Percentiles rank a stretch among this genome's conserved stretches.
These are phyloP conservation scores for Exophiala alcalophila DNA, from an alignment of 2,329 filamentous ascomycete genomes.

Conservation along the genomic window DNA sequence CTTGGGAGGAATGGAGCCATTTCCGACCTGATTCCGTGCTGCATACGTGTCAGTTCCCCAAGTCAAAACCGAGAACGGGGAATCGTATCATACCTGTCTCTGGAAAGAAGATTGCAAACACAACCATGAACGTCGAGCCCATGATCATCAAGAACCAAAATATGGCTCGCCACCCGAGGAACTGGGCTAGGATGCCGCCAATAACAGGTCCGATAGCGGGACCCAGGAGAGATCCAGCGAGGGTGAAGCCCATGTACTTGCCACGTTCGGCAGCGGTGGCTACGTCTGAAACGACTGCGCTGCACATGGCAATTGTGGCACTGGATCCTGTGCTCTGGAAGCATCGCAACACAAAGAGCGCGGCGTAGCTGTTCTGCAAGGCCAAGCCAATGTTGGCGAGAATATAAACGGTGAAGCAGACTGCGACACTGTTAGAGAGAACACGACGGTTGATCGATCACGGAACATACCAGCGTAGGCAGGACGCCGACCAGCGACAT, in stretches of 20 bases:
- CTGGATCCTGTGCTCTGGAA: conserved; percentile 36
- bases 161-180: conserved; percentile 52
- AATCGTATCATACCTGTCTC: conserved; percentile 36
- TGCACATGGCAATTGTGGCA: conserved; percentile 42
- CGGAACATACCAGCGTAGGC: conserved; percentile 44
- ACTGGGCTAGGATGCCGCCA: conserved; percentile 41
- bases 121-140: conserved; percentile 35
- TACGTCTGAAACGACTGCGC: conserved; percentile 42
- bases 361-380: conserved; percentile 39
- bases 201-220: conserved; percentile 47
- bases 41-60: background rate
- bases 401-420: conserved; percentile 47
- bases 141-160: conserved; percentile 58
- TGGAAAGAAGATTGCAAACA: conserved; percentile 36
- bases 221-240: conserved; percentile 40
- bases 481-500: conserved; percentile 50
- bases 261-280: conserved; percentile 40
- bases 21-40: conserved; percentile 37
- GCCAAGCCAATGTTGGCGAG: conserved; percentile 43
- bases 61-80: too few species aligned
- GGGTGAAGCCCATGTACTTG: conserved; percentile 42
- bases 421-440: conserved; percentile 2
- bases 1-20: conserved; percentile 40
- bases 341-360: conserved; percentile 41
- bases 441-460: background rate